Base-by-base conservation (phyloP, 306 rosid genomes). In the Ochetophila trinervis region DNA sequence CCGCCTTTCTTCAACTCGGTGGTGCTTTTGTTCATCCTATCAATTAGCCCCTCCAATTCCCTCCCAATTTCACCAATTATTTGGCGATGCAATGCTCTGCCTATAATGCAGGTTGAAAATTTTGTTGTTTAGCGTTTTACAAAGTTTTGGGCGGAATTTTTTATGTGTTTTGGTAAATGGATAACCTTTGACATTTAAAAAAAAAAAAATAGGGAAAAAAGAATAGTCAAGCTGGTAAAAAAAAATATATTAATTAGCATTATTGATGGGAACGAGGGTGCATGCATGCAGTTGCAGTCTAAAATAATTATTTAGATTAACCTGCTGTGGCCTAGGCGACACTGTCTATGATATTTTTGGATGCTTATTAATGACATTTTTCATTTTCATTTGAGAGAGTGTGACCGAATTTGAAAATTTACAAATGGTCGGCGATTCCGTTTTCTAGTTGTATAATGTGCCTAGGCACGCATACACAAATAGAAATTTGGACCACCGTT, bases 131-230 rank as follows among this genome's bases (percentile, higher is more conserved):
- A 21, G 60, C 19, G 52, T 19, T 42, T 27, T 44, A 37, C 78
- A 68, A 45, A 67, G 51, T 49, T 56, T 65, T 64, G 69, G 83
- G 73, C 85, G 81, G 81, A 74, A 34, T 30, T 73, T 60, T 16
- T 73, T 22, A 66, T 35, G 83, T 64, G 35, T 52, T 37, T 37
- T 37, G 44, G 8, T 6, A 40, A 40, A 6, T 7, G 45, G 45
- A 40, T 40, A 40, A 6, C 12, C 45, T 10, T 40, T 40, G 45
- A 40, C 45, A 40, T 40, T 9, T 40, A 2, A 40, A 40, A 7
- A 7, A 8, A 3, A 1, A 11, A 6, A 8, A 3, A 1, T 2
- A 6, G 44, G 8, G 6, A 7, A 37, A 37, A 37, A 1, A 37
- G 6, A 8, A 37, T 8, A 6, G 40, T 5, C 0, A 8, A 35